phyloP scores from a whole-genome alignment of 371 early-diverging fungal genomes.

The Rhizopus stolonifer region DNA sequence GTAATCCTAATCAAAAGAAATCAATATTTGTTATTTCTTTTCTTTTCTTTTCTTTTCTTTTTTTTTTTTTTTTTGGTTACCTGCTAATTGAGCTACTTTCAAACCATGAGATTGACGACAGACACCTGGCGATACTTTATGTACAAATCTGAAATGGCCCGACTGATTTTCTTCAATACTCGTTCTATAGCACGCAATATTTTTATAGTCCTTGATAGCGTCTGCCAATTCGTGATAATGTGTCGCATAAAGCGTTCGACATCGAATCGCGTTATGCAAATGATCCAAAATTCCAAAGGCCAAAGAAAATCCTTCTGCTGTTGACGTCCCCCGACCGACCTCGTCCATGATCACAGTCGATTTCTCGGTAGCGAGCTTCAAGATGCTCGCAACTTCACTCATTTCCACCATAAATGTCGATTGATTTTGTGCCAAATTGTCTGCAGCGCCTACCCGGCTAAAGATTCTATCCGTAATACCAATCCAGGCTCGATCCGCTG shows the following conservation, averaged over 20 bases:
- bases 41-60: not conserved
- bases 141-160: slow-evolving; percentile 60
- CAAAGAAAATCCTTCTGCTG: slow-evolving; percentile 89
- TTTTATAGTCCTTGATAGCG: slow-evolving; percentile 14
- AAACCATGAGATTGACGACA: slow-evolving; percentile 67
- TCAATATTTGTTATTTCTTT: not conserved
- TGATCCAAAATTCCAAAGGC: slow-evolving; percentile 87
- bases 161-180: slow-evolving; percentile 43
- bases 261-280: slow-evolving; percentile 62
- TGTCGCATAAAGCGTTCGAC: slow-evolving; percentile 87
- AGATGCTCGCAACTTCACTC: slow-evolving; percentile 91
- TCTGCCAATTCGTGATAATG: slow-evolving; percentile 91
- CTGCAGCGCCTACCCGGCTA: slow-evolving; percentile 81
- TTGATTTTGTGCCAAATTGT: slow-evolving; percentile 78
- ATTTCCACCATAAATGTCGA: slow-evolving; percentile 99
- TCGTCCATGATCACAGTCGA: slow-evolving; percentile 98
- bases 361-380: slow-evolving; percentile 72
- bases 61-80: slow-evolving; percentile 18
- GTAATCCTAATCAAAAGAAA: slow-evolving; percentile 3
- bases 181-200: slow-evolving; percentile 58
- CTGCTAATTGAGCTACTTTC: slow-evolving; percentile 72
- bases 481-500: slow-evolving; percentile 79
- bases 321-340: slow-evolving; percentile 97
- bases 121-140: slow-evolving; percentile 61
- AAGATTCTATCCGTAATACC: slow-evolving; percentile 91